These are phyloP conservation scores for Pestalotiopsis sp. DNA, from an alignment of 2,329 filamentous ascomycete genomes.

Conservation along the genomic window DNA sequence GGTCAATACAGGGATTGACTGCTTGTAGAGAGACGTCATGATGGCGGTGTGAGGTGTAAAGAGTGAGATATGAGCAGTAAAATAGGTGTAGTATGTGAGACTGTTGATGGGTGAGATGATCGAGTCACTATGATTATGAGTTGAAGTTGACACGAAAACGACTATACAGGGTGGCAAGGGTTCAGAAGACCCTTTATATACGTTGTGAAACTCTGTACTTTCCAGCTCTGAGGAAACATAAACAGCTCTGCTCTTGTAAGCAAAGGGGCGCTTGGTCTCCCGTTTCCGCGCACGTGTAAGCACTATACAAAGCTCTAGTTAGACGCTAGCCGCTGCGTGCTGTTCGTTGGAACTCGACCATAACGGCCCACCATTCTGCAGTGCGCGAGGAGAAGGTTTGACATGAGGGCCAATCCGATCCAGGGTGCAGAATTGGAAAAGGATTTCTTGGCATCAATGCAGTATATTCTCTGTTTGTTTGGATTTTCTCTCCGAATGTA, in stretches of 20 bases:
- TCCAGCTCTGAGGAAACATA: not conserved
- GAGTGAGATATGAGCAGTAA: not conserved
- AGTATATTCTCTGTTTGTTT: too few species aligned
- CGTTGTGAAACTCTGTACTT: not conserved
- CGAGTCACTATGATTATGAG: not conserved
- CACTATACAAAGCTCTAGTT: not conserved
- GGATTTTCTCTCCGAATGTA: too few species aligned
- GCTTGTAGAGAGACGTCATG: slow-evolving; percentile 19
- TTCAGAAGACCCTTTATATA: not conserved
- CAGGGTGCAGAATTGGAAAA: too few species aligned
- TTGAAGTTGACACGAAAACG: not conserved
- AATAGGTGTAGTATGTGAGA: not conserved
- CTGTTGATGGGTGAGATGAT: not conserved
- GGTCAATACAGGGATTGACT: slow-evolving; percentile 19
- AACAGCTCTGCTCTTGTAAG: not conserved
- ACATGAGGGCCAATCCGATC: too few species aligned
- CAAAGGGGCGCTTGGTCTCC: not conserved
- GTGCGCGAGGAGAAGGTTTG: too few species aligned
- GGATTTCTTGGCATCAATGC: too few species aligned
- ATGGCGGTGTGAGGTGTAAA: not conserved
- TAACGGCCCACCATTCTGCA: not conserved
- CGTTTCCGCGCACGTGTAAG: not conserved
- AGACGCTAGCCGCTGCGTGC: not conserved
- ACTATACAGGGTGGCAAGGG: not conserved
- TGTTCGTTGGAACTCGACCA: not conserved